These are phyloP conservation scores for Drosera capensis DNA, from an alignment of 148 eudicot species.

Conservation along the genomic window DNA sequence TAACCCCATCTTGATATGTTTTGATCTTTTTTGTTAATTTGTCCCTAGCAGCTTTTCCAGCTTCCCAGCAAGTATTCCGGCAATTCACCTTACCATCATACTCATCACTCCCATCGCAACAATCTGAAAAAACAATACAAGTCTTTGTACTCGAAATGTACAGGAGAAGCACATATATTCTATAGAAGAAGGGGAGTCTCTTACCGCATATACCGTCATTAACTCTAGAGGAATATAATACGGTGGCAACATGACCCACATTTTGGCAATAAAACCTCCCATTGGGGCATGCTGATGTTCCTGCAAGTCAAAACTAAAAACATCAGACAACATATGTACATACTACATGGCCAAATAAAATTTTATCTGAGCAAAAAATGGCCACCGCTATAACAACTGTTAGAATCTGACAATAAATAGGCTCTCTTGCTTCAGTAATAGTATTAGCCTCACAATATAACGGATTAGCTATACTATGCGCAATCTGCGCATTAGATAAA, in stretches of 20 bases:
- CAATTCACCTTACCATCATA: conserved; percentile 71
- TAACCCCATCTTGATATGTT: conserved; percentile 59
- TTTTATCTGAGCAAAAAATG: too few relatives aligned
- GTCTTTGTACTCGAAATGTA: conserved; percentile 10
- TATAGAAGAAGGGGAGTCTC: conserved; percentile 8
- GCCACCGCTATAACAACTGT: too few relatives aligned
- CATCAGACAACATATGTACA: too few relatives aligned
- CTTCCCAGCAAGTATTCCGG: conserved; percentile 93
- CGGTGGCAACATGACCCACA: conserved; percentile 65
- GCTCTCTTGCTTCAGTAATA: too few relatives aligned
- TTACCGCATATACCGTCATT: conserved; percentile 98
- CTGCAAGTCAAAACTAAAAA: conserved; percentile 38
- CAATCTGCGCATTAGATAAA: too few relatives aligned
- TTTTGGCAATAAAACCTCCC: conserved; percentile 75
- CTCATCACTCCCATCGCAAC: conserved; percentile 99
- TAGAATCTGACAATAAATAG: too few relatives aligned
- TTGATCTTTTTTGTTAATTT: conserved; percentile 72
- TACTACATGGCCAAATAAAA: too few relatives aligned
- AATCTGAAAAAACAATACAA: conserved; percentile 36
- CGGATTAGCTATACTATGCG: too few relatives aligned
- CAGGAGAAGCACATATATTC: conserved; percentile 3
- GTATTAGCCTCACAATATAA: too few relatives aligned
- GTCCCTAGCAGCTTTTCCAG: conserved; percentile 92
- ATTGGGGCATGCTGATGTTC: conserved; percentile 93
- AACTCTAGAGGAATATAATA: conserved; percentile 70